These are phyloP conservation scores for Aspergillus sp. DNA, from an alignment of 2,329 filamentous ascomycete species.

Conservation along the genomic window DNA sequence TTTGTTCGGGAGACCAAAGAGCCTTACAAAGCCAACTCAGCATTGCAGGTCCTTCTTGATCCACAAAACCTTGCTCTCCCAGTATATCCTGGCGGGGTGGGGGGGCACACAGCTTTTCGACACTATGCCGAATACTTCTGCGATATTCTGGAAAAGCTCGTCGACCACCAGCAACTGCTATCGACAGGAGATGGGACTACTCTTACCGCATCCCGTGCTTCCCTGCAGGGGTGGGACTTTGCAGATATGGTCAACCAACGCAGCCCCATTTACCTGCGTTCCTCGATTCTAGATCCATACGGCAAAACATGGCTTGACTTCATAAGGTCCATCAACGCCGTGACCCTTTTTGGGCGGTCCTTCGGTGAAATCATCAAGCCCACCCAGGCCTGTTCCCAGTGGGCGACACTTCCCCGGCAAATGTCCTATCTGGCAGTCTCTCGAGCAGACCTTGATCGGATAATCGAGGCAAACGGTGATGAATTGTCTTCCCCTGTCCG, in stretches of 20 bases:
- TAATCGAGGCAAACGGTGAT: slow-evolving; percentile 21
- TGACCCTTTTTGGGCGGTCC: slow-evolving; percentile 26
- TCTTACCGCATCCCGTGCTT: too few species aligned
- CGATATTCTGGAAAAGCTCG: too few species aligned
- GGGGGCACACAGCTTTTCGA: too few species aligned
- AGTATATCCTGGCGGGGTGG: too few species aligned
- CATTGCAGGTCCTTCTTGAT: too few species aligned
- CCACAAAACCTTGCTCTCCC: too few species aligned
- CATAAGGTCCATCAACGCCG: slow-evolving; percentile 24
- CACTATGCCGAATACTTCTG: too few species aligned
- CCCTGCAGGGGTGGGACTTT: slow-evolving; percentile 33
- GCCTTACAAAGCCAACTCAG: too few species aligned
- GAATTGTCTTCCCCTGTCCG: too few species aligned
- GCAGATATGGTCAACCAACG: slow-evolving; percentile 20
- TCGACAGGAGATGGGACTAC: too few species aligned
- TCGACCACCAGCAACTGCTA: too few species aligned
- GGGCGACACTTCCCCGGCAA: slow-evolving; percentile 26
- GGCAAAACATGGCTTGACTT: slow-evolving; percentile 30
- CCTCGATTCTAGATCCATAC: slow-evolving; percentile 12
- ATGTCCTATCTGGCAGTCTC: slow-evolving; percentile 29
- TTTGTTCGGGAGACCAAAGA: too few species aligned
- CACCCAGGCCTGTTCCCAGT: slow-evolving; percentile 16
- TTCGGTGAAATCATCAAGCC: slow-evolving; percentile 27
- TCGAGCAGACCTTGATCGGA: slow-evolving; percentile 25
- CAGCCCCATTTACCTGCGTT: slow-evolving; percentile 25